phyloP scores from a whole-genome alignment of 106 monocot genomes.

The Dioscorea dumetorum region DNA sequence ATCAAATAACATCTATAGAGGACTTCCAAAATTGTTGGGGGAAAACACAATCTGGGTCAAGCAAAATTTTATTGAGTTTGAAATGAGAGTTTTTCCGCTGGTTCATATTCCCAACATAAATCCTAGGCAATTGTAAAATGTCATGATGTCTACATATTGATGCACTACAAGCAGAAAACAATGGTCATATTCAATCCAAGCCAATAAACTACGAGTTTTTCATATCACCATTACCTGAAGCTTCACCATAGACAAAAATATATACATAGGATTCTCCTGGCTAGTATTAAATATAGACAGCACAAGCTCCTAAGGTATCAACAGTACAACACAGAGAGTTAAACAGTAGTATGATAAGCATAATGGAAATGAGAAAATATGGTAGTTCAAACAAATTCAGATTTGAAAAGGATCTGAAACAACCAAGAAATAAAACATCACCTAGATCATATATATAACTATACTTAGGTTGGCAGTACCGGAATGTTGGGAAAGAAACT shows the following conservation, averaged over 20 bases:
- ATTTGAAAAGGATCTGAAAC: too few relatives aligned
- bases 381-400: background rate
- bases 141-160: conserved; percentile 57
- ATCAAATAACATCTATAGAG: background rate
- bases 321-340: background rate
- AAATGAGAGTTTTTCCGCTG: conserved; percentile 2
- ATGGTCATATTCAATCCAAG: background rate
- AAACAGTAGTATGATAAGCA: background rate
- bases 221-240: conserved; percentile 59
- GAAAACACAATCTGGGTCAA: conserved; percentile 38
- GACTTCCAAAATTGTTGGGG: background rate
- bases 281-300: conserved; percentile 64
- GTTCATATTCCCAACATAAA: conserved; percentile 56
- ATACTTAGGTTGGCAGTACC: too few relatives aligned
- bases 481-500: too few relatives aligned
- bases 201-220: background rate
- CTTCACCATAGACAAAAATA: conserved; percentile 65
- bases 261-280: conserved; percentile 75
- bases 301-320: conserved; percentile 54
- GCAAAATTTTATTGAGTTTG: conserved; percentile 12
- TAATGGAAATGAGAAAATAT: background rate
- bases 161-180: conserved; percentile 1
- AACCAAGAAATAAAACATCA: too few relatives aligned
- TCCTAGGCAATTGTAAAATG: conserved; percentile 79
- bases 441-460: too few relatives aligned